Conservation (phyloP, 2,329 filamentous ascomycete species). For the Pseudopithomyces maydicus region DNA sequence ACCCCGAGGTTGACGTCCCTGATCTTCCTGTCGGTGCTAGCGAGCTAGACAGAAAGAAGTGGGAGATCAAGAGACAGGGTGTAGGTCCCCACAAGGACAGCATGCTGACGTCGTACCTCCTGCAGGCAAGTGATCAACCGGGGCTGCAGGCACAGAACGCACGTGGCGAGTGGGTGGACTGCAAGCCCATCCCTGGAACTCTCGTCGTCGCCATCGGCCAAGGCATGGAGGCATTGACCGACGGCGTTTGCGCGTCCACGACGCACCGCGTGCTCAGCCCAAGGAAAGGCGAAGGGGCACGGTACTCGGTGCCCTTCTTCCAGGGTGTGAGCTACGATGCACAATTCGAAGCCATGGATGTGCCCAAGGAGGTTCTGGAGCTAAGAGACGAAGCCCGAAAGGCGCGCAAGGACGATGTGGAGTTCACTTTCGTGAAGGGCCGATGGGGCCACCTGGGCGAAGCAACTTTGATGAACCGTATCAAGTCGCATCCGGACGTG, state of each 20-base stretch:
- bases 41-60: slow-evolving; percentile 46
- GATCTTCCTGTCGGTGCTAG: slow-evolving; percentile 33
- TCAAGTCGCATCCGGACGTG: slow-evolving; percentile 88
- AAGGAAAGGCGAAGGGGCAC: slow-evolving; percentile 68
- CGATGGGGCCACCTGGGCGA: slow-evolving; percentile 73
- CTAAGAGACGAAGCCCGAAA: slow-evolving; percentile 66
- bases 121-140: slow-evolving; percentile 77
- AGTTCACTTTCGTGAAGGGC: slow-evolving; percentile 81
- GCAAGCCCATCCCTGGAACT: slow-evolving; percentile 74
- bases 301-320: slow-evolving; percentile 86
- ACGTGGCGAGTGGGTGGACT: slow-evolving; percentile 79
- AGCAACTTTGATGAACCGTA: slow-evolving; percentile 80
- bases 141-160: slow-evolving; percentile 86
- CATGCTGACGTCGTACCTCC: slow-evolving; percentile 80
- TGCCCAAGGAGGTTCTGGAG: slow-evolving; percentile 66
- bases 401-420: slow-evolving; percentile 70
- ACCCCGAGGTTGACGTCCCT: slow-evolving; percentile 65
- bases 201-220: slow-evolving; percentile 88
- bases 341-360: slow-evolving; percentile 76
- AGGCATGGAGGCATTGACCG: slow-evolving; percentile 82
- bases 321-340: slow-evolving; percentile 82
- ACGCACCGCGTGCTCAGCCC: slow-evolving; percentile 85
- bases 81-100: slow-evolving; percentile 84
- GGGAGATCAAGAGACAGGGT: slow-evolving; percentile 62
- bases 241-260: slow-evolving; percentile 79